These are phyloP conservation scores for Dothideomycetes sp. DNA, from an alignment of 2,329 filamentous ascomycete species.

Conservation along the genomic window DNA sequence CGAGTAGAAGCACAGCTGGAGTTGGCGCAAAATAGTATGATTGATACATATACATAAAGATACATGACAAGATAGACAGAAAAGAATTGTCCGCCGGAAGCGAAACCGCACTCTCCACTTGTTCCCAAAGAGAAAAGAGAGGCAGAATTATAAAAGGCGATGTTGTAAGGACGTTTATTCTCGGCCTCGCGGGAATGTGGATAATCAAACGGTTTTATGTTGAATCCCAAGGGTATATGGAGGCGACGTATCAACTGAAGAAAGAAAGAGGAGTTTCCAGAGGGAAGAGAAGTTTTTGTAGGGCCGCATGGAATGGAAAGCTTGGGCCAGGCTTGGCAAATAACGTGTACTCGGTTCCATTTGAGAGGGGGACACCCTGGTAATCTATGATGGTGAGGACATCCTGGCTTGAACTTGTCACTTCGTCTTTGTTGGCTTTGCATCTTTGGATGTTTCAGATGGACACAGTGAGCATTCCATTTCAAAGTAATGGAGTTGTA, in stretches of 20 bases:
- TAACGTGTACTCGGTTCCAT: too few species aligned
- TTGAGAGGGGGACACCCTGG: too few species aligned
- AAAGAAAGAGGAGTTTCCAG: conserved; percentile 2
- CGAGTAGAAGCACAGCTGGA: too few species aligned
- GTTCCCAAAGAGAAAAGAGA: background rate
- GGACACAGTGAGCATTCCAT: background rate
- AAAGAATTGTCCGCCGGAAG: conserved; percentile 8
- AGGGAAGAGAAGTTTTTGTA: too few species aligned
- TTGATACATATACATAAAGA: too few species aligned
- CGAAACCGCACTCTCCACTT: conserved; percentile 5
- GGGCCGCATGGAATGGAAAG: too few species aligned
- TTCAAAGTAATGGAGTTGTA: background rate
- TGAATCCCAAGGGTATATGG: conserved; percentile 6
- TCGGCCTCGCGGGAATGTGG: conserved; percentile 7
- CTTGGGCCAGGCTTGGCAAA: too few species aligned
- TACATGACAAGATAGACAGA: too few species aligned
- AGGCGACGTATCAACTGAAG: conserved; percentile 2
- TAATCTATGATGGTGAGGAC: too few species aligned
- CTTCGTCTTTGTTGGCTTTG: too few species aligned
- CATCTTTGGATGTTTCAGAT: background rate
- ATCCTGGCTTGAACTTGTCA: too few species aligned
- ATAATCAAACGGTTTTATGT: background rate
- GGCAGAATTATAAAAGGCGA: conserved; percentile 8
- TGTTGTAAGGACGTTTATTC: conserved; percentile 1
- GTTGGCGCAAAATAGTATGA: too few species aligned